Evolutionary conservation across 2,329 filamentous ascomycete species (phyloP).

Genomic region (Curvularia hawaiiensis): DNA sequence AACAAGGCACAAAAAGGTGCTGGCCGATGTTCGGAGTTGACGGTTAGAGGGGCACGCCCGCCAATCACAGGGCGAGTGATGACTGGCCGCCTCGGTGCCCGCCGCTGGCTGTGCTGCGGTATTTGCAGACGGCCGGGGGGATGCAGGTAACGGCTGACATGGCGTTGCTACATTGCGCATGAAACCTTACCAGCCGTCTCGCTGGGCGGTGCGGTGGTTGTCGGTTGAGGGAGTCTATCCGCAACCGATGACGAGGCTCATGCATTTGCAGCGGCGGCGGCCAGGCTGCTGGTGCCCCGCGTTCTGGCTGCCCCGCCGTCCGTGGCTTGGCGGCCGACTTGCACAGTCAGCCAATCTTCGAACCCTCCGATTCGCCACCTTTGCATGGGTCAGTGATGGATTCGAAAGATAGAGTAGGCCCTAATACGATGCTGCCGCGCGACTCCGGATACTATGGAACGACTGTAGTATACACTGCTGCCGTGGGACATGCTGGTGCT

Average conservation of each 20-base stretch:
- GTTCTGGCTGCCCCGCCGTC: slow-evolving; percentile 15
- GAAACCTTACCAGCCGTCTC: slow-evolving; percentile 13
- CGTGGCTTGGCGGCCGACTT: neutral
- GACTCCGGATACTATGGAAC: neutral
- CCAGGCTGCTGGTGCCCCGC: slow-evolving; percentile 22
- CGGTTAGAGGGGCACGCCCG: slow-evolving; percentile 23
- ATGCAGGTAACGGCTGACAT: slow-evolving; percentile 5
- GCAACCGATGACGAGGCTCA: slow-evolving; percentile 24
- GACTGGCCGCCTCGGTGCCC: slow-evolving; percentile 25
- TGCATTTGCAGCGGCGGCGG: slow-evolving; percentile 5
- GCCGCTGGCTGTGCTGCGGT: slow-evolving; percentile 14
- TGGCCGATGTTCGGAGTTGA: slow-evolving; percentile 40
- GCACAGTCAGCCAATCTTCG: slow-evolving; percentile 21
- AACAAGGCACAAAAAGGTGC: slow-evolving; percentile 33
- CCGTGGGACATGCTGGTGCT: neutral
- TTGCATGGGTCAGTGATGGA: neutral
- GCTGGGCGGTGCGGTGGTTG: slow-evolving; percentile 1
- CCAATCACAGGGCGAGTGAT: slow-evolving; percentile 35
- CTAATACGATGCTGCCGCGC: neutral
- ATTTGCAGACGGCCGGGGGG: neutral
- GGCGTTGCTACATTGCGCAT: slow-evolving; percentile 6
- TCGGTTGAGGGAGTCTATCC: slow-evolving; percentile 6
- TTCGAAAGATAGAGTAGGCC: neutral
- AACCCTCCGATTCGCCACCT: slow-evolving; percentile 22
- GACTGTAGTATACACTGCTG: neutral